Conservation (phyloP, 2,329 filamentous ascomycete species). For the Botrytis fragariae region DNA sequence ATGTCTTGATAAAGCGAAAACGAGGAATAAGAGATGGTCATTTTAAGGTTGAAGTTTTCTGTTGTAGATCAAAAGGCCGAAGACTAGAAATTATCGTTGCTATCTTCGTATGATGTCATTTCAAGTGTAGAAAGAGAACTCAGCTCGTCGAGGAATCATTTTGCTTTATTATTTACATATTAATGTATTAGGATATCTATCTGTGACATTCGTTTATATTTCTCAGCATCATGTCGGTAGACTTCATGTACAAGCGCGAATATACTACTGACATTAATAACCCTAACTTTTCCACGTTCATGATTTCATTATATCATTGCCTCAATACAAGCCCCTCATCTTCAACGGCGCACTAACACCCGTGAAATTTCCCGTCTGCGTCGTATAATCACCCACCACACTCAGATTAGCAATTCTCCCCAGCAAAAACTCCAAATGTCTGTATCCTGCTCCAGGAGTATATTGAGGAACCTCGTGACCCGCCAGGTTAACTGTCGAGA, state of each 20-base stretch:
- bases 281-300: background rate
- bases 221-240: background rate
- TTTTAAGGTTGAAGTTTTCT: background rate
- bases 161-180: background rate
- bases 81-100: background rate
- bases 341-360: slow-evolving; percentile 24
- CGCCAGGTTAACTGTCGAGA: slow-evolving; percentile 50
- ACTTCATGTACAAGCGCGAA: background rate
- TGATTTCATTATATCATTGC: background rate
- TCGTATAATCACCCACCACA: slow-evolving; percentile 34
- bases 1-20: background rate
- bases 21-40: background rate
- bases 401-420: slow-evolving; percentile 53
- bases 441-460: slow-evolving; percentile 54
- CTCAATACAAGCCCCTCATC: slow-evolving; percentile 10
- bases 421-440: slow-evolving; percentile 60
- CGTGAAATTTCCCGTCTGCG: slow-evolving; percentile 32
- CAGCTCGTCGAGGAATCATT: background rate
- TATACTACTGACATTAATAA: background rate
- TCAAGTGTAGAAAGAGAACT: background rate
- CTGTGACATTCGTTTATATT: background rate
- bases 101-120: background rate
- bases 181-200: background rate
- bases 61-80: background rate
- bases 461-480: slow-evolving; percentile 59